Evolutionary conservation across 2,329 filamentous ascomycete species (phyloP).

Genomic region (Metarhizium anisopliae): DNA sequence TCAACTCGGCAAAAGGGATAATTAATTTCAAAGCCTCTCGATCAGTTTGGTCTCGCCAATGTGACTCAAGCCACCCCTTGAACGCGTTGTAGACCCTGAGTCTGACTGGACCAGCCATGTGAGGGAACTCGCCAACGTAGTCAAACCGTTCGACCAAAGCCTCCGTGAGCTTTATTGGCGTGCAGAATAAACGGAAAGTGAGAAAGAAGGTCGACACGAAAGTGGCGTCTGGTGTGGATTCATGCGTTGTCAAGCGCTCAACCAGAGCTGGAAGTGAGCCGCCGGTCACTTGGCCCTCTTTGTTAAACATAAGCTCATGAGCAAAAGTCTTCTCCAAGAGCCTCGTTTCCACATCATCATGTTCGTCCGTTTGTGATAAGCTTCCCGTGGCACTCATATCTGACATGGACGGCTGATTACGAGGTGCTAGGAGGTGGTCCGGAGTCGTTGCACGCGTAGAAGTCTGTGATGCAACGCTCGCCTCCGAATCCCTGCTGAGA

Average conservation of each 20-base stretch:
- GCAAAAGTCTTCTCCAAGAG: slow-evolving; percentile 88
- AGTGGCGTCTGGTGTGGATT: slow-evolving; percentile 81
- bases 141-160: slow-evolving; percentile 86
- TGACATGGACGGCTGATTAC: slow-evolving; percentile 52
- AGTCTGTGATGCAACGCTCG: slow-evolving; percentile 68
- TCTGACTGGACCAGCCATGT: slow-evolving; percentile 69
- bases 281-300: slow-evolving; percentile 89
- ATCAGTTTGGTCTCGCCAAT: slow-evolving; percentile 83
- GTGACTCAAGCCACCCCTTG: slow-evolving; percentile 94
- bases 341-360: slow-evolving; percentile 70
- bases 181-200: slow-evolving; percentile 89
- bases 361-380: slow-evolving; percentile 61
- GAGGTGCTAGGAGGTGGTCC: slow-evolving; percentile 48
- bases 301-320: slow-evolving; percentile 86
- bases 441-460: slow-evolving; percentile 87
- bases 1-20: slow-evolving; percentile 67
- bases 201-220: slow-evolving; percentile 95
- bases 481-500: slow-evolving; percentile 71
- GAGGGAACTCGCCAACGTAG: slow-evolving; percentile 71
- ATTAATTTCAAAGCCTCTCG: slow-evolving; percentile 67
- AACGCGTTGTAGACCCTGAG: slow-evolving; percentile 92
- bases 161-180: slow-evolving; percentile 68
- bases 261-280: slow-evolving; percentile 84
- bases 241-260: slow-evolving; percentile 88
- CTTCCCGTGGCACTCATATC: slow-evolving; percentile 61